Conservation (phyloP, 2,329 filamentous ascomycete genomes). For the Pestalotiopsis sp. region DNA sequence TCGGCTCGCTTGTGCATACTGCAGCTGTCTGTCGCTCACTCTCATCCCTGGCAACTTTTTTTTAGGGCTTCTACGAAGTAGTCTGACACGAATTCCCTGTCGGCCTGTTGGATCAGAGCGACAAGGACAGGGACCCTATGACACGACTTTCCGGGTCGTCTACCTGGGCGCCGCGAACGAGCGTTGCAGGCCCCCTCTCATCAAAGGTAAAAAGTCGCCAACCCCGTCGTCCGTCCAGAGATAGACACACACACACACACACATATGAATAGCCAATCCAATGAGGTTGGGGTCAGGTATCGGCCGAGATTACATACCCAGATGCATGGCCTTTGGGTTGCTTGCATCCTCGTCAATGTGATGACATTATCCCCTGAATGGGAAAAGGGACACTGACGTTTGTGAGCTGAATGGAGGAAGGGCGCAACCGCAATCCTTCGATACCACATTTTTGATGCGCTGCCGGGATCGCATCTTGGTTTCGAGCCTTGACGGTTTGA, state of each 20-base stretch:
- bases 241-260: too few relatives aligned
- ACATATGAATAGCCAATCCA: not conserved
- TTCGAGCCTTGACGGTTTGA: conserved; percentile 7
- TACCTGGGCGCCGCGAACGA: conserved; percentile 2
- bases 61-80: not conserved
- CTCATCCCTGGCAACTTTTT: not conserved
- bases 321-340: not conserved
- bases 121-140: not conserved
- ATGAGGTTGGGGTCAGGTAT: not conserved
- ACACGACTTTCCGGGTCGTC: conserved; percentile 6
- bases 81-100: conserved; percentile 6
- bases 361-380: not conserved
- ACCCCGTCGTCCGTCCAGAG: not conserved
- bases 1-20: conserved; percentile 9
- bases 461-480: conserved; percentile 2
- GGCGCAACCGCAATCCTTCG: not conserved
- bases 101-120: not conserved
- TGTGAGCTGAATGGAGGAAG: not conserved
- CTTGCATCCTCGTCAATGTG: not conserved
- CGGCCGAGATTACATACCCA: not conserved
- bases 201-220: conserved; percentile 9
- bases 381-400: not conserved
- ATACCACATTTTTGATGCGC: conserved; percentile 7
- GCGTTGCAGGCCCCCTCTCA: conserved; percentile 10
- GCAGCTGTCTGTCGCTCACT: not conserved